Evolutionary conservation across 2,329 filamentous ascomycete genomes (phyloP), one percentile per base, ranked within the genome.

Genomic region (Diatrype stigma): DNA sequence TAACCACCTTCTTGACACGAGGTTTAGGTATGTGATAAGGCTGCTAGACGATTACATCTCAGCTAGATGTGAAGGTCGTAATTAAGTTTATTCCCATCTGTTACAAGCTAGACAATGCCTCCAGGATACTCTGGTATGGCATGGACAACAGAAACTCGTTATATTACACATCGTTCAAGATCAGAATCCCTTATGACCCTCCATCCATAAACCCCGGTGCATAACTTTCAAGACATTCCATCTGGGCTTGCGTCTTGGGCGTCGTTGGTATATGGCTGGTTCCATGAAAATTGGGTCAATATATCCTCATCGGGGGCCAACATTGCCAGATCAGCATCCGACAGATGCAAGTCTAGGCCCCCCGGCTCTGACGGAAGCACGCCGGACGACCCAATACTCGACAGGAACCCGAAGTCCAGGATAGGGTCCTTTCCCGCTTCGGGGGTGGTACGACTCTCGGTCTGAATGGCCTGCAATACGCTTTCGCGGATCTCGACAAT

Each of bases 401-500:
- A 45, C 8, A 61, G 50, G 50, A 62, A 62, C 11, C 58, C 56
- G 30, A 63, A 60, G 46, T 61, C 61, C 21, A 63, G 55, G 6
- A 60, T 51, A 12, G 59, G 54, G 17, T 62, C 51, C 6, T 55
- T 52, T 19, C 49, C 53, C 2, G 58, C 54, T 45, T 55, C 53
- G 19, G 38, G 28, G 1, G 34, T 46, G 6, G 47, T 53, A 37
- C 49, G 50, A 47, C n/a, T 45, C 49, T 6, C 19, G 8, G 51
- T 50, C 40, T 48, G 51, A 40, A 59, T 48, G 3, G 60, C 58
- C 8, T 56, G 49, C 6, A 59, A 54, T 7, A 70, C 61, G 12
- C 65, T 65, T 46, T 72, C 68, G 28, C 64, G 60, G 8, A 78
- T 70, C 54, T 76, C 73, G 23, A 62, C 63, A 30, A 76, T 69